Base-by-base conservation (phyloP, 2,329 filamentous ascomycete species). In the Arthroderma sp. region DNA sequence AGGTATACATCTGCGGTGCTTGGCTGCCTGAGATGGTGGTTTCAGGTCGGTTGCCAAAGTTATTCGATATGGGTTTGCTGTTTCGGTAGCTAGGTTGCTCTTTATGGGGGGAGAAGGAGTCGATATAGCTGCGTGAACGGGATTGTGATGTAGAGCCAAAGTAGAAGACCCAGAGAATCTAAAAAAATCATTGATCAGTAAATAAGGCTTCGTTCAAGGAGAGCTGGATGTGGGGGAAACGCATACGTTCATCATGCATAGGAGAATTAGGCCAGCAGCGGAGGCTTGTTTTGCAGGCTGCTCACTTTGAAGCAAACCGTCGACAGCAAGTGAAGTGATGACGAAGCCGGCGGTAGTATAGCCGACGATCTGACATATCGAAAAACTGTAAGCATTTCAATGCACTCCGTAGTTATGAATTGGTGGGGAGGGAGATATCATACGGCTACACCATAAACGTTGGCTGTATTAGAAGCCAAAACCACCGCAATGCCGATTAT, bases 131-230 rank as follows among this genome's bases (percentile, higher is more conserved):
- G 56, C 89, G 84, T 51, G 88, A 85, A 44, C 81, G 77, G 10
- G 88, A 85, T 36, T 85, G 84, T 1, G 89, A 87, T 11, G 87
- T 83, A 2, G 89, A 94, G 57, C 91, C 91, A 58, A 95, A 98
- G 72, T 96, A 96, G 67, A 96, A 94, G 55, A 95, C 94, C 91
- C 91, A 98, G 48, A 96, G 78, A 55, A 94, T 85, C 88, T 95
- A 55, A n/a, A 15, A n/a, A 38, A 29, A 28, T 42, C 11, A 32
- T 7, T 6, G 38, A 27, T 4, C 4, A 22, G 29, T 31, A 30
- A 30, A 11, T 44, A 42, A 39, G 29, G 4, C 32, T 38, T 33
- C 30, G 30, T 38, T 11, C 7, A 6, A 22, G 29, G 31, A 28
- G 27, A 9, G 22, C 28, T 10, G 29, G 28, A 11, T 3, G 6